Evolutionary conservation across 1,284 basidiomycete species (phyloP), one percentile per base, ranked within the genome.

Genomic region (Tremellales sp.): DNA sequence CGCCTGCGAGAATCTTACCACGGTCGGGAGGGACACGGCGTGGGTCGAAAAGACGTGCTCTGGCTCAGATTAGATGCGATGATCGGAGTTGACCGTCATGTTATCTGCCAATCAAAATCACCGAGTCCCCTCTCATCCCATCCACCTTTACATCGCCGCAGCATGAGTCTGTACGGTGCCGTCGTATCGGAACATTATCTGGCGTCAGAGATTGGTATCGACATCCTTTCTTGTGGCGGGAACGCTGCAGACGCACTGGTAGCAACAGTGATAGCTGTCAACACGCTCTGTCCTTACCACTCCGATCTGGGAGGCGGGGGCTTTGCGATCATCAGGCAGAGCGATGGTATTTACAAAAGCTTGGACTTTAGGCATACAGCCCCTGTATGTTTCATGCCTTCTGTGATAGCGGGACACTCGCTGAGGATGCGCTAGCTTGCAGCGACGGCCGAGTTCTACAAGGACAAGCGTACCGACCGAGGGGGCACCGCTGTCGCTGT

Each of bases 11-110:
- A 90, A 88, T 68, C 62, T 92, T 54, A 91, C 89, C 0, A 84
- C 80, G 3, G 86, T 88, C 4, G 79, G 77, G 43, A 86, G 86
- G 63, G 87, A 87, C 53, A 78, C 83, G 5, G 80, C 78, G 2
- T 88, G 85, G 84, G 63, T 92, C 14, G 89, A 92, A 68, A 76
- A 71, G 3, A 76, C 87, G 3, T 90, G 86, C 60, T 84, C 84
- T 18, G 87, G 85, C 71, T 32, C 25, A n/a, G n/a, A n/a, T n/a
- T n/a, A n/a, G n/a, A n/a, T n/a, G n/a, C n/a, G n/a, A n/a, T n/a
- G n/a, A n/a, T n/a, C n/a, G n/a, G n/a, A n/a, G n/a, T n/a, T n/a
- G n/a, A n/a, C n/a, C n/a, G n/a, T n/a, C n/a, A n/a, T n/a, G n/a
- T n/a, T n/a, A n/a, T n/a, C n/a, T n/a, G n/a, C n/a, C n/a, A n/a